Base-by-base conservation (phyloP, 345 rosid species). In the Carallia pectinifolia region DNA sequence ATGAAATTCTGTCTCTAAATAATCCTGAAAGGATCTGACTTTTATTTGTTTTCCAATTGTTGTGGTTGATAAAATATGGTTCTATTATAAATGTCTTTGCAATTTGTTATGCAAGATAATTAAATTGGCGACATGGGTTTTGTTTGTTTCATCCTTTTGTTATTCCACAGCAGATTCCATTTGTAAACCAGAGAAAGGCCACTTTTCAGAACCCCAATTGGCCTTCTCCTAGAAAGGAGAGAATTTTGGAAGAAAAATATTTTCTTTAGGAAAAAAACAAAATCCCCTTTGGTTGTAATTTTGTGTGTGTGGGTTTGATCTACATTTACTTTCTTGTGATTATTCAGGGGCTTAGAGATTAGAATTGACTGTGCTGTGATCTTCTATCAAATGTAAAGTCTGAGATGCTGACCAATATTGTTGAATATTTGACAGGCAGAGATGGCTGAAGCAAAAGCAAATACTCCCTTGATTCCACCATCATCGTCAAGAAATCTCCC, bases 381-480 rank as follows among this genome's bases (percentile, higher is more conserved):
- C 12, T 29, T 58, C 16, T 59, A 7, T 19, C 7, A 39, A 61
- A 63, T 71, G 18, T 62, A 17, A 29, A 44, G 67, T 67, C 61
- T 23, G 18, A 40, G 48, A 40, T 58, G 58, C 53, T 73, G 5
- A 73, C 71, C 47, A 18, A 53, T 40, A 36, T 65, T 13, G 31
- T n/a, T 78, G 75, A 69, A 73, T 19, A 10, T 73, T 58, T 61
- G 6, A 50, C 63, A 71, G 81, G 72, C 53, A 67, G 55, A 58
- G 27, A 77, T 81, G 89, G 64, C 71, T 60, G 85, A 74, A 48
- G 50, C 78, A 56, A 73, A 72, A 23, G 64, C 61, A 3, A 71
- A 77, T n/a, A 60, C 79, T 33, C 88, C 84, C 17, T 76, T 83
- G 67, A 74, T 77, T 18, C 77, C 33, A 60, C 50, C 72, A 71